Conservation (phyloP, 148 eudicot species). For the Rhododendron vialii region DNA sequence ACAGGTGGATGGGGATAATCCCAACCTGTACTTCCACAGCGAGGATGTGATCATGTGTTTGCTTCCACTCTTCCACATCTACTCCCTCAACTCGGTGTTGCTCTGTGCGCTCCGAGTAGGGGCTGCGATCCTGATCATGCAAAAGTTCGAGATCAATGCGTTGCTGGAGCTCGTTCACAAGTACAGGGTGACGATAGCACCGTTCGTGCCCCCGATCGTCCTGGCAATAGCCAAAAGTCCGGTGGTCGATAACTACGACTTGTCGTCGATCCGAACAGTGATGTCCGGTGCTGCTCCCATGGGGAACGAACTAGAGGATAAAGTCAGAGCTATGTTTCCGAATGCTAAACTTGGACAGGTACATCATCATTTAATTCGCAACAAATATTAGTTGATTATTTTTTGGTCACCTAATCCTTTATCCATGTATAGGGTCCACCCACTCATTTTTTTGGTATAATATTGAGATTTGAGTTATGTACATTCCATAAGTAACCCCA, state of each 20-base stretch:
- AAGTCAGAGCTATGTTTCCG: conserved; percentile 56
- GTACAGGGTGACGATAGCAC: conserved; percentile 67
- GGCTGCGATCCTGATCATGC: conserved; percentile 58
- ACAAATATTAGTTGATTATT: background rate
- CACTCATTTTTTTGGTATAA: background rate
- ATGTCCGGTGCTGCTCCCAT: conserved; percentile 97
- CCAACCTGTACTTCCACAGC: conserved; percentile 51
- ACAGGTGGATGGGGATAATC: conserved; percentile 67
- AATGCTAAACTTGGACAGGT: conserved; percentile 90
- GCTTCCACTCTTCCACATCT: conserved; percentile 80
- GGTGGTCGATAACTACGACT: conserved; percentile 50
- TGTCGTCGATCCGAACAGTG: conserved; percentile 56
- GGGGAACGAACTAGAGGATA: conserved; percentile 84
- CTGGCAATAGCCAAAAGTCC: conserved; percentile 70
- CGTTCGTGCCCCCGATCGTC: conserved; percentile 88
- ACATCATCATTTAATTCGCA: background rate
- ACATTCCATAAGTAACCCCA: background rate
- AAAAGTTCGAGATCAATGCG: conserved; percentile 58
- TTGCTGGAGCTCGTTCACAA: conserved; percentile 50
- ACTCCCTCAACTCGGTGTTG: conserved; percentile 64
- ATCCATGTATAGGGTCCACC: background rate
- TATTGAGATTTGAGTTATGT: background rate
- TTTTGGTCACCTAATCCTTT: background rate
- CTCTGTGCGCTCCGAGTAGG: conserved; percentile 68
- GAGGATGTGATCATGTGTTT: conserved; percentile 74